phyloP scores from a whole-genome alignment of 2,329 filamentous ascomycete species.

The Aspergillus niger region DNA sequence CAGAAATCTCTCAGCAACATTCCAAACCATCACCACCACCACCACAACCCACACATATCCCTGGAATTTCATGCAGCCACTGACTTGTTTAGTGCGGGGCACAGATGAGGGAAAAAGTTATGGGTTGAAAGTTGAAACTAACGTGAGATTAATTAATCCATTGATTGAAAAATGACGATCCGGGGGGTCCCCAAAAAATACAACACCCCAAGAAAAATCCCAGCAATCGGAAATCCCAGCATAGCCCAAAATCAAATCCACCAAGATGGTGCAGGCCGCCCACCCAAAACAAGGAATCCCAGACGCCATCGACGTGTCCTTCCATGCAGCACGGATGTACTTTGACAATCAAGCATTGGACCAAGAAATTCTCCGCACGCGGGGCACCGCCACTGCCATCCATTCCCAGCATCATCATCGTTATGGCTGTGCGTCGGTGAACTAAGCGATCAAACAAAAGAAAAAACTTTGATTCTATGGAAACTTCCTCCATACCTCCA shows the following conservation, averaged over 20 bases:
- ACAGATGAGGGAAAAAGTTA: no score
- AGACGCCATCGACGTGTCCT: not conserved
- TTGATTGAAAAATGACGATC: no score
- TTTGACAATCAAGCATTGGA: conserved; percentile 4
- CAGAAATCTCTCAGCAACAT: no score
- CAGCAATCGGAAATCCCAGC: not conserved
- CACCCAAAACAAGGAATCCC: not conserved
- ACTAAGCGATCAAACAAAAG: not conserved
- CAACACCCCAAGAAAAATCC: not conserved
- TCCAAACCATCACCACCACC: no score
- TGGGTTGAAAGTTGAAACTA: no score
- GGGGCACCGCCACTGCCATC: not conserved
- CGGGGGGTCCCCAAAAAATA: no score
- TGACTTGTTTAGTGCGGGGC: no score
- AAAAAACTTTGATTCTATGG: no score
- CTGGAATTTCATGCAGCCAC: no score
- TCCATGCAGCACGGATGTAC: conserved; percentile 2
- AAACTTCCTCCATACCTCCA: no score
- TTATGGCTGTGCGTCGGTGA: not conserved
- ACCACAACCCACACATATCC: no score
- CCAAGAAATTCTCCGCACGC: conserved; percentile 5
- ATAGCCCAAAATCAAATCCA: not conserved
- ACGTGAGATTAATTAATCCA: no score
- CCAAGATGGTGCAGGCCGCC: not conserved
- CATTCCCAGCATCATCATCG: not conserved